Evolutionary conservation across 805 yeast genomes (phyloP).

Genomic region (Candida rishiriensis): DNA sequence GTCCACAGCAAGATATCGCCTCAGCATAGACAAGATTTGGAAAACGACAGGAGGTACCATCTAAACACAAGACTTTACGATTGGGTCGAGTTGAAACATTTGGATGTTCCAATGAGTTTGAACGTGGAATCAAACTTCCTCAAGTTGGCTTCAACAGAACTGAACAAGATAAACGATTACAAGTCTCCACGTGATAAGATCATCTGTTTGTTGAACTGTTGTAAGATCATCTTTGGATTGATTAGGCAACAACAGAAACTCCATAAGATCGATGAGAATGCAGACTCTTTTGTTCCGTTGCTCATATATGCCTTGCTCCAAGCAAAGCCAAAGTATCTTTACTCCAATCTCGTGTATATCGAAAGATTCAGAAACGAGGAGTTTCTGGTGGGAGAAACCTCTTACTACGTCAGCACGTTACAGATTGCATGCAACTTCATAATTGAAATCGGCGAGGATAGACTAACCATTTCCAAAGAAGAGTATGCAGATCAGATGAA

Average conservation of each 20-base stretch:
- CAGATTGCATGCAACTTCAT: slow-evolving; percentile 86
- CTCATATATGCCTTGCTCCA: slow-evolving; percentile 74
- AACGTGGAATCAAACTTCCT: slow-evolving; percentile 49
- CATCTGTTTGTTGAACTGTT: slow-evolving; percentile 84
- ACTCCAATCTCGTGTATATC: slow-evolving; percentile 78
- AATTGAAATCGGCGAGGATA: slow-evolving; percentile 49
- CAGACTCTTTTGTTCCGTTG: slow-evolving; percentile 91
- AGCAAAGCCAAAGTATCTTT: slow-evolving; percentile 59
- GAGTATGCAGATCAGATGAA: slow-evolving; percentile 52
- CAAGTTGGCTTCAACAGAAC: slow-evolving; percentile 65
- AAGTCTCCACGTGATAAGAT: slow-evolving; percentile 94
- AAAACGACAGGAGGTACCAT: slow-evolving; percentile 61
- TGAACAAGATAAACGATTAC: slow-evolving; percentile 72
- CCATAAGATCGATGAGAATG: slow-evolving; percentile 65
- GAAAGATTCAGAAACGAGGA: slow-evolving; percentile 77
- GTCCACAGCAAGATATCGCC: slow-evolving; percentile 40
- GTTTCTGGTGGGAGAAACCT: slow-evolving; percentile 80
- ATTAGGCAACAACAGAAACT: slow-evolving; percentile 50
- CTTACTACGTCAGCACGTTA: slow-evolving; percentile 85
- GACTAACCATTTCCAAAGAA: slow-evolving; percentile 56
- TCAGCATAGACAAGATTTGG: slow-evolving; percentile 60
- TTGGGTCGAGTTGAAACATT: slow-evolving; percentile 70
- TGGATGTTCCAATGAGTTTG: slow-evolving; percentile 63
- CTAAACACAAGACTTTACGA: slow-evolving; percentile 23
- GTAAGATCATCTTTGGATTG: slow-evolving; percentile 87